These are phyloP conservation scores for Suillus paluster DNA, from an alignment of 768 basidiomycete genomes.

Conservation along the genomic window DNA sequence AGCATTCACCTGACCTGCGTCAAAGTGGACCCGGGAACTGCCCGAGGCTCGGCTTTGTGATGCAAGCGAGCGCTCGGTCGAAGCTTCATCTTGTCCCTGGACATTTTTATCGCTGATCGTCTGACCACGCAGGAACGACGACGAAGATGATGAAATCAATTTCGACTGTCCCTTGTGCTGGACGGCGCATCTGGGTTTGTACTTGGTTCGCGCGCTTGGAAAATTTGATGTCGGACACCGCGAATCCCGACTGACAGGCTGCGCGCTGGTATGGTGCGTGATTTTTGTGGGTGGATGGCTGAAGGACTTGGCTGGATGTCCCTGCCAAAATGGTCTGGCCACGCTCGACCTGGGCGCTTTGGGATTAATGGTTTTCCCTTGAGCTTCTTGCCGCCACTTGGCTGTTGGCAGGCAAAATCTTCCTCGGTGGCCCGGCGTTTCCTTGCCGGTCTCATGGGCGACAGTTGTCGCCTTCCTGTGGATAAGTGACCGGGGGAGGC, in stretches of 20 bases:
- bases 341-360: conserved; percentile 11
- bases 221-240: conserved; percentile 16
- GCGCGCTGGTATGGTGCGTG: conserved; percentile 9
- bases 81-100: conserved; percentile 9
- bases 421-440: conserved; percentile 50
- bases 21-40: conserved; percentile 9
- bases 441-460: conserved; percentile 46
- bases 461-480: conserved; percentile 28
- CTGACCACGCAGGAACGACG: conserved; percentile 17
- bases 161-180: conserved; percentile 15
- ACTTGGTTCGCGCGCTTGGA: conserved; percentile 35
- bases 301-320: conserved; percentile 11
- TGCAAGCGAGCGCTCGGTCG: background rate
- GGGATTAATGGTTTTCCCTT: conserved; percentile 30
- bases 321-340: conserved; percentile 23
- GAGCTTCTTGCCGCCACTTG: conserved; percentile 29
- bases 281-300: conserved; percentile 15
- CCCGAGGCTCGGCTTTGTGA: conserved; percentile 12
- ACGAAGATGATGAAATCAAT: conserved; percentile 16
- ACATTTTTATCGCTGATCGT: conserved; percentile 15
- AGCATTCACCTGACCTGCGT: conserved; percentile 1
- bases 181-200: conserved; percentile 24
- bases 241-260: conserved; percentile 8
- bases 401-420: conserved; percentile 23
- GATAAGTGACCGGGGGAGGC: conserved; percentile 15